These are phyloP conservation scores for Yamadazyma triangularis DNA, from an alignment of 1,139 yeast species.

Conservation along the genomic window DNA sequence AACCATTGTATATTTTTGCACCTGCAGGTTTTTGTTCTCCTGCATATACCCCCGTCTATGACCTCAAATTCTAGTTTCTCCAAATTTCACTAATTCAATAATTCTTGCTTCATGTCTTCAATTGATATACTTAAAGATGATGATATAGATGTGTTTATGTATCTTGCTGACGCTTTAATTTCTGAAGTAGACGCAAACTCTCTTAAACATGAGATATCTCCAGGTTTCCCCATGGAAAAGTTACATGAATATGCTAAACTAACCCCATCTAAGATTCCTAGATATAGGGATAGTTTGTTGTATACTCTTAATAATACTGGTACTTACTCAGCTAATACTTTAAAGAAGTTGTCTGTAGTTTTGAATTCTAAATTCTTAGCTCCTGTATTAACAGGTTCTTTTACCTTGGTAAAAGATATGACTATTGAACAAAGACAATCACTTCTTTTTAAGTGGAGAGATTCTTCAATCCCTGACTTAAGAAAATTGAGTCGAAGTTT, in stretches of 20 bases:
- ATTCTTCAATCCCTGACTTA: conserved; percentile 27
- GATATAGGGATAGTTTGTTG: conserved; percentile 18
- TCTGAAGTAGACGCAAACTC: conserved; percentile 29
- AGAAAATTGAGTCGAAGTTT: conserved; percentile 28
- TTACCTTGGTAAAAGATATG: conserved; percentile 37
- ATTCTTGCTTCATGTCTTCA: too few relatives aligned
- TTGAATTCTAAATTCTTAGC: conserved; percentile 32
- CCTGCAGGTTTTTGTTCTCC: too few relatives aligned
- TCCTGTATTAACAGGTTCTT: conserved; percentile 31
- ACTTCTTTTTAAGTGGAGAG: conserved; percentile 33
- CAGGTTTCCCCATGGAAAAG: conserved; percentile 23
- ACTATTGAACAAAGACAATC: conserved; percentile 22
- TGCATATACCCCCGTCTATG: too few relatives aligned
- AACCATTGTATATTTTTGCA: too few relatives aligned
- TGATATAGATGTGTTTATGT: conserved; percentile 9
- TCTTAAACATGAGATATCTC: conserved; percentile 23
- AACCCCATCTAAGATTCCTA: conserved; percentile 30
- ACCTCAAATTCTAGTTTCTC: too few relatives aligned
- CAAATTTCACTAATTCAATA: too few relatives aligned
- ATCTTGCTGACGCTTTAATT: conserved; percentile 33
- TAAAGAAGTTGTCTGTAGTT: conserved; percentile 20
- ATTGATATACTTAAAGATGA: conserved; percentile 2
- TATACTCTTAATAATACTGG: conserved; percentile 15
- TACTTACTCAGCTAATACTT: conserved; percentile 15
- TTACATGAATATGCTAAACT: conserved; percentile 29